Evolutionary conservation across 495 filamentous ascomycete genomes (phyloP).

Genomic region (Penicillium macrosclerotiorum): DNA sequence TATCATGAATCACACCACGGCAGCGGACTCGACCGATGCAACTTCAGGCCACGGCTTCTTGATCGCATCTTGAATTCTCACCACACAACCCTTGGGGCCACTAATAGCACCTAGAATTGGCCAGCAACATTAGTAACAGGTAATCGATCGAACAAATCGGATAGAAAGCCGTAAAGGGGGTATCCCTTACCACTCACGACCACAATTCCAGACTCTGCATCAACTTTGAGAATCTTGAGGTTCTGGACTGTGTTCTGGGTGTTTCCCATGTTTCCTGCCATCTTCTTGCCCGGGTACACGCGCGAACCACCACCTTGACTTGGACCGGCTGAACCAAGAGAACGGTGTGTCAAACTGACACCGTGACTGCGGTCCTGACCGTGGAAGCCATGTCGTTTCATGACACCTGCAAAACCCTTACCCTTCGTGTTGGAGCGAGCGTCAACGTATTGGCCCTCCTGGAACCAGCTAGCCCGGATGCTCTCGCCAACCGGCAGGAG

Average conservation of each 20-base stretch:
- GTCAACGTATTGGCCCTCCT: conserved; percentile 88
- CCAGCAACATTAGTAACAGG: conserved; percentile 7
- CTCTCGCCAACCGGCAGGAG: conserved; percentile 68
- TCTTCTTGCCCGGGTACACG: conserved; percentile 93
- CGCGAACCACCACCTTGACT: conserved; percentile 89
- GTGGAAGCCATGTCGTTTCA: conserved; percentile 87
- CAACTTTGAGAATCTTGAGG: conserved; percentile 81
- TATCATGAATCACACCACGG: conserved; percentile 29
- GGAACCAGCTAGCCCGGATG: conserved; percentile 82
- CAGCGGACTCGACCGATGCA: conserved; percentile 37
- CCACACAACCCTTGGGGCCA: conserved; percentile 78
- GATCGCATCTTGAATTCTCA: conserved; percentile 85
- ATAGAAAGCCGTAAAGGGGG: background rate
- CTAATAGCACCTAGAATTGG: conserved; percentile 63
- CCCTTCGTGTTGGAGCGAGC: conserved; percentile 73
- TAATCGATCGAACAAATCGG: background rate
- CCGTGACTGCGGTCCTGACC: conserved; percentile 93
- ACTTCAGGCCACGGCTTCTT: conserved; percentile 81
- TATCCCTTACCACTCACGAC: conserved; percentile 69
- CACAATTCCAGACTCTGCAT: conserved; percentile 79
- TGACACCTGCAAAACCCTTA: conserved; percentile 92
- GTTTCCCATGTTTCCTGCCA: conserved; percentile 93
- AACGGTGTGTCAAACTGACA: conserved; percentile 86
- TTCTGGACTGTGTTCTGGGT: conserved; percentile 86
- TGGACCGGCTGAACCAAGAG: conserved; percentile 82